These are phyloP conservation scores for Solanum peruvianum DNA, from an alignment of 257 asterid species.

Conservation along the genomic window DNA sequence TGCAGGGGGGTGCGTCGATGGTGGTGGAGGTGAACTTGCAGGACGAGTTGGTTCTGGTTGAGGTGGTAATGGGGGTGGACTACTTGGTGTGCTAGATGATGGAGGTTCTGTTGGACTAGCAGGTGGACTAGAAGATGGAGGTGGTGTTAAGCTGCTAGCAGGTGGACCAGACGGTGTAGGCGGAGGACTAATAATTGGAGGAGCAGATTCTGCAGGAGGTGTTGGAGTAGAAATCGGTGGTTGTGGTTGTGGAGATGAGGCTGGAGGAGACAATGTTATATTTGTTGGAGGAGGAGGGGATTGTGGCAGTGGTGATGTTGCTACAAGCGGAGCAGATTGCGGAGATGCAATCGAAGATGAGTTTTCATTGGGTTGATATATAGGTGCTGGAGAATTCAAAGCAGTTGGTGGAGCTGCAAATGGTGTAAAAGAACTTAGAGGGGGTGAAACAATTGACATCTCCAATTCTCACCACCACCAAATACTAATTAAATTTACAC, in stretches of 20 bases:
- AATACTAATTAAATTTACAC: not conserved
- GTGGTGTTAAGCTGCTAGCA: not conserved
- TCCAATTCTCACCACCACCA: slow-evolving; percentile 16
- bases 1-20: slow-evolving; percentile 5
- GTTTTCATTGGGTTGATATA: not conserved
- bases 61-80: slow-evolving; percentile 7
- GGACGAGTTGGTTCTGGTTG: slow-evolving; percentile 2
- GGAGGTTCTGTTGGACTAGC: not conserved
- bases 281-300: not conserved
- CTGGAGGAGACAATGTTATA: not conserved
- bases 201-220: slow-evolving; percentile 9
- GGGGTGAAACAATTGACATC: slow-evolving; percentile 1
- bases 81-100: not conserved
- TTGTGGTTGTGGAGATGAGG: not conserved
- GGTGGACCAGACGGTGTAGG: not conserved
- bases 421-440: slow-evolving; percentile 17
- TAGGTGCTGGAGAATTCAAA: not conserved
- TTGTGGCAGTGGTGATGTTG: not conserved
- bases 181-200: slow-evolving; percentile 1
- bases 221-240: slow-evolving; percentile 4
- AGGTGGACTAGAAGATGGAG: slow-evolving; percentile 3
- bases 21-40: not conserved
- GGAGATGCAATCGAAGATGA: not conserved
- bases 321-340: slow-evolving; percentile 1
- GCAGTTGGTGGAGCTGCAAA: slow-evolving; percentile 9